phyloP scores from a whole-genome alignment of 2,329 filamentous ascomycete genomes.

The Clarireedia paspali region DNA sequence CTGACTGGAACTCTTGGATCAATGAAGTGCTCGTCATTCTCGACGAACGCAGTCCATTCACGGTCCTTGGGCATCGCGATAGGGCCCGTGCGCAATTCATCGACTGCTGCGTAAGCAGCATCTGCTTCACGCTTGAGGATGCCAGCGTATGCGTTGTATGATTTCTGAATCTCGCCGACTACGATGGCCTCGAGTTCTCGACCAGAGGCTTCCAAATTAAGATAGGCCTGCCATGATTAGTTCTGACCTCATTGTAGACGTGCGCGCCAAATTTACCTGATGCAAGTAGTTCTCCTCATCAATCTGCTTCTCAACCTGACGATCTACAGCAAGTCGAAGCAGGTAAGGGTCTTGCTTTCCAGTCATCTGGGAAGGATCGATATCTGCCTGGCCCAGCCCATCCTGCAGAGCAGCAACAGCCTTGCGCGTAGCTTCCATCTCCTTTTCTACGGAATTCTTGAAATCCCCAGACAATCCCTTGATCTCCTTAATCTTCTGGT shows the following conservation, averaged over 20 bases:
- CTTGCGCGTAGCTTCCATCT: constrained; percentile 77
- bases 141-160: constrained; percentile 87
- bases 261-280: constrained; percentile 49
- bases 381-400: constrained; percentile 67
- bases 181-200: constrained; percentile 94
- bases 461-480: constrained; percentile 90
- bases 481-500: constrained; percentile 98
- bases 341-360: constrained; percentile 93
- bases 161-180: constrained; percentile 95
- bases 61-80: constrained; percentile 90
- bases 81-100: constrained; percentile 75
- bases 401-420: constrained; percentile 78
- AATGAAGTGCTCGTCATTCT: constrained; percentile 75
- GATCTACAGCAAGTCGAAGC: constrained; percentile 75
- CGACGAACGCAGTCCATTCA: constrained; percentile 78
- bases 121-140: constrained; percentile 90
- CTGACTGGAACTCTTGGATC: constrained; percentile 76
- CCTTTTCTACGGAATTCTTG: constrained; percentile 92
- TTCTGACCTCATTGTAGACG: constrained; percentile 8
- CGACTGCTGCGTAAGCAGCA: constrained; percentile 66
- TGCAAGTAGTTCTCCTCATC: constrained; percentile 98
- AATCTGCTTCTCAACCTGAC: constrained; percentile 84
- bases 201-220: constrained; percentile 90
- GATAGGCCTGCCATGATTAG: constrained; percentile 59
- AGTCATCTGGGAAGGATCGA: constrained; percentile 64